Evolutionary conservation across 768 basidiomycete species (phyloP).

Genomic region (Macrolepiota dolichaula): DNA sequence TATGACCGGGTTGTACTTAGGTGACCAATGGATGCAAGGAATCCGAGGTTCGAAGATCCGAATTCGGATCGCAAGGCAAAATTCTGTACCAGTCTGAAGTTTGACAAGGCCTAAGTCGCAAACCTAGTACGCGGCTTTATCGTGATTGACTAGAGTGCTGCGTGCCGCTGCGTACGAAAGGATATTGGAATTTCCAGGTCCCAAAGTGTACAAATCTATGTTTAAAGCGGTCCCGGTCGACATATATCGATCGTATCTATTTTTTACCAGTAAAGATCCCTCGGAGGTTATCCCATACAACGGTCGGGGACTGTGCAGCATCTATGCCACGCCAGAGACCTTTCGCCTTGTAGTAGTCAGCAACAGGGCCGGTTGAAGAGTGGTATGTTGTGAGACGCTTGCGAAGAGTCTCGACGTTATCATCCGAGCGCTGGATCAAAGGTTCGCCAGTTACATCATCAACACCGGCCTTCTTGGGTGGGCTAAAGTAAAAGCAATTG

Average conservation of each 20-base stretch:
- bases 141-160: not conserved
- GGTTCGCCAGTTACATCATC: conserved; percentile 97
- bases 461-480: conserved; percentile 91
- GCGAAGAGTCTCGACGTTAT: conserved; percentile 92
- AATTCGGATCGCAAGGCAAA: no score
- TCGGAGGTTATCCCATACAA: conserved; percentile 86
- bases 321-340: conserved; percentile 90
- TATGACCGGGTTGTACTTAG: not conserved
- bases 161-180: not conserved
- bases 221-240: conserved; percentile 2
- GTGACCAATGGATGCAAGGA: no score
- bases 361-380: conserved; percentile 90
- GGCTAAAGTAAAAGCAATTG: conserved; percentile 46
- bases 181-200: not conserved
- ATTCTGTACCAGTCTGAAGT: no score
- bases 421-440: conserved; percentile 94
- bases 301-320: conserved; percentile 86
- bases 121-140: not conserved
- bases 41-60: no score
- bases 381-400: conserved; percentile 92
- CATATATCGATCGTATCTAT: conserved; percentile 26
- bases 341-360: conserved; percentile 92
- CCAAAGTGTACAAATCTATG: conserved; percentile 6
- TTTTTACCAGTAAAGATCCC: conserved; percentile 57
- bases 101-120: not conserved